Evolutionary conservation across 192 early-diverging fungal species (phyloP), one percentile per base, ranked within the genome.

Genomic region (Rhizophagus sp.): DNA sequence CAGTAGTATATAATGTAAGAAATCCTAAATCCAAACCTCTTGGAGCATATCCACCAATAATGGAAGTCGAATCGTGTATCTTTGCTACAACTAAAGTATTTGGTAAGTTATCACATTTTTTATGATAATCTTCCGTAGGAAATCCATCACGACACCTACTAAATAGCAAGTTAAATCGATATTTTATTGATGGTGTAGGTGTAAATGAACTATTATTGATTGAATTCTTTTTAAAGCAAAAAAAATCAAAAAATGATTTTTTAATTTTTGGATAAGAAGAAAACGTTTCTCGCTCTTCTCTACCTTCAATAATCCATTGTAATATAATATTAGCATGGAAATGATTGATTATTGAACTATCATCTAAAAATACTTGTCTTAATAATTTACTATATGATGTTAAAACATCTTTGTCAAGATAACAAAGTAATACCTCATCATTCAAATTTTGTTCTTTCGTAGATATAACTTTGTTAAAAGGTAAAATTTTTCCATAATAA

Each of bases 11-110:
- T 11, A 64, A 24, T 64, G 62, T 25, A 11, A 64, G 25, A 64
- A n/a, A 64, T 25, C 25, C 62, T 25, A 64, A 11, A 11, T 64
- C n/a, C n/a, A 64, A 64, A 24, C 62, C 62, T 25, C 25, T 64
- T 64, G 62, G 62, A 2, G 62, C n/a, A 25, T n/a, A 64, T 64
- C 62, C 62, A 64, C 62, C 62, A 64, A 64, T 64, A 64, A 64
- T 64, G 19, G 62, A 25, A 1, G n/a, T 64, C n/a, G 62, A 64
- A 25, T 25, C 62, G 6, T 64, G 62, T 25, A 64, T 25, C 7
- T 64, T 64, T 64, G 62, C 62, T 25, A 64, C 10, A 12, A 64
- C 62, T n/a, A 64, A 64, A 64, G 62, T 64, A 25, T 64, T 64
- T 25, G 62, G 62, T 25, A n/a, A 25, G 7, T 64, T 64, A 24